Base-by-base conservation (phyloP, 305 asterid species). In the Plantago coronopus region DNA sequence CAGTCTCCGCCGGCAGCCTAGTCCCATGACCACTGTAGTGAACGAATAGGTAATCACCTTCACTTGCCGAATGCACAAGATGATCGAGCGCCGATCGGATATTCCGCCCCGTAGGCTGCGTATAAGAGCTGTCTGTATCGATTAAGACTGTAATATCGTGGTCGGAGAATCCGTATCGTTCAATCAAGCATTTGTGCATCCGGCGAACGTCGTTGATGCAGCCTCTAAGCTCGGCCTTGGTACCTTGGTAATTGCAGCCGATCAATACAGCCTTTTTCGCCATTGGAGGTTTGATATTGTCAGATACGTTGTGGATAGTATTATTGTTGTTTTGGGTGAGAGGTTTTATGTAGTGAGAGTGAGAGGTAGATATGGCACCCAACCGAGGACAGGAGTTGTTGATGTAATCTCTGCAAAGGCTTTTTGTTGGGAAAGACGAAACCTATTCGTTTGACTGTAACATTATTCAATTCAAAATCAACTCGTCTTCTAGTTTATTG, bases 21-120 rank as follows among this genome's bases (percentile, higher is more conserved):
- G 97, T 89, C 5, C 95, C 97, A 61, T 89, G 97, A 54, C 97
- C 97, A 49, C 97, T 89, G 65, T 89, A 89, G 76, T 86, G 95
- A 5, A 91, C 95, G 65, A 91, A 91, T 48, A 91, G 82, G 53
- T 61, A 72, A 53, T 91, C 96, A 0, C 96, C 95, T 47, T 81
- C 63, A 23, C 61, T 54, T 45, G 88, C 95, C 38, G 89, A 79
- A 60, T 61, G 55, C 16, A 91, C 81, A 63, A 91, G 95, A 74
- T 81, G 73, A 54, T 73, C 40, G 31, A 91, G 87, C 18, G 95
- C 94, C 1, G 71, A 69, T 43, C 98, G 96, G 40, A 91, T 65
- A 61, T 91, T 91, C 21, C 81, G 85, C 54, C 98, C 98, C 7
- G 95, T 91, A 18, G 98, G 98, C 72, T 88, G 91, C 12, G 68